A percentile compares a stretch with the other conserved stretches of the same genome.
Evolutionary conservation across 75 land plant genomes (phyloP).

Genomic region (Pinus tabuliformis): DNA sequence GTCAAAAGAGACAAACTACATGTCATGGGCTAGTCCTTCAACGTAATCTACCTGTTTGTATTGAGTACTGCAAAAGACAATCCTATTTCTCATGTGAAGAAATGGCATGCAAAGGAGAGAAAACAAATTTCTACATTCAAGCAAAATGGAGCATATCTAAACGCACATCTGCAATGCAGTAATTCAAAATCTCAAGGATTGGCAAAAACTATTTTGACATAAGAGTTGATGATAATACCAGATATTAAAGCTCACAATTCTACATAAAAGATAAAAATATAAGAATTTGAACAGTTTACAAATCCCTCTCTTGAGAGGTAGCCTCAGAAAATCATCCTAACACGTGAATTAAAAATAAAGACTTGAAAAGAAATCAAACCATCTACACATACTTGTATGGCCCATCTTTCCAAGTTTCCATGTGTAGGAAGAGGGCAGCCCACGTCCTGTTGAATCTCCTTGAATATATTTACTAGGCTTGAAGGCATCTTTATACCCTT

Average conservation of each 20-base stretch:
- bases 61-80: not conserved
- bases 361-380: not conserved
- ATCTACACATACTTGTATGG: constrained; percentile 60
- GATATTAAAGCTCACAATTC: too few species aligned
- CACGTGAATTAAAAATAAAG: too few species aligned
- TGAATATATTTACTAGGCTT: constrained; percentile 87
- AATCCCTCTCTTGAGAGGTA: too few species aligned
- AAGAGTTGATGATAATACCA: not conserved
- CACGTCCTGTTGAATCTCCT: constrained; percentile 82
- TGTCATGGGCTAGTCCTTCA: not conserved
- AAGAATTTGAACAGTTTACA: too few species aligned
- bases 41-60: not conserved
- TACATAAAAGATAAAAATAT: too few species aligned
- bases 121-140: not conserved
- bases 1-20: not conserved
- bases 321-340: too few species aligned
- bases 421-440: constrained; percentile 86
- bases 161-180: not conserved
- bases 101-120: constrained; percentile 1
- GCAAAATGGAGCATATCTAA: not conserved
- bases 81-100: not conserved
- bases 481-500: constrained; percentile 88
- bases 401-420: constrained; percentile 96
- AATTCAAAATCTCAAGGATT: not conserved
- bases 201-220: not conserved